Conservation (phyloP, 129 eudicot species). For the Escallonia rubra region DNA sequence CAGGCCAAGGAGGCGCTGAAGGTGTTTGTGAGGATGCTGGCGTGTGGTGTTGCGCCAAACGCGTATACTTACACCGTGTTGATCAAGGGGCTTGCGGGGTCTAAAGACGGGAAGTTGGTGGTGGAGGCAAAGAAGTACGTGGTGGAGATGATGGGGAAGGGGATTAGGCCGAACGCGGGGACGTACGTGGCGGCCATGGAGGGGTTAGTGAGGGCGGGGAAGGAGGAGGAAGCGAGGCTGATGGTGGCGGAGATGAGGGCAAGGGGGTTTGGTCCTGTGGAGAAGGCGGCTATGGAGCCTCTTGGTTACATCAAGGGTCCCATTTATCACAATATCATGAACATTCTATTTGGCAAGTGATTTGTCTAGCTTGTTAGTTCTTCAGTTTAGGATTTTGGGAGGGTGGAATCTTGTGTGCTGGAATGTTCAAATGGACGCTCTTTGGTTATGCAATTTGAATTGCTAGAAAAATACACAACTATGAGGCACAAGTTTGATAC, state of each 20-base stretch:
- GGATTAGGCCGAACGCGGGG: slow-evolving; percentile 47
- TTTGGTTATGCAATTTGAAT: too few species aligned
- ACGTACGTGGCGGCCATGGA: slow-evolving; percentile 52
- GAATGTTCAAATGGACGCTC: too few species aligned
- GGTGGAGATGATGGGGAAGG: slow-evolving; percentile 75
- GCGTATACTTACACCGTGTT: slow-evolving; percentile 66
- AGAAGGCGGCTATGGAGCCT: slow-evolving; percentile 50
- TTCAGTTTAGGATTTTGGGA: too few species aligned
- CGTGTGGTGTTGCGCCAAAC: slow-evolving; percentile 65
- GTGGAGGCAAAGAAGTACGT: slow-evolving; percentile 54
- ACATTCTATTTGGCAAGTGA: slow-evolving; percentile 44
- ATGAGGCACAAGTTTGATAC: too few species aligned
- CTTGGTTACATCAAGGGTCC: slow-evolving; percentile 49
- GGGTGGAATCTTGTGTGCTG: too few species aligned
- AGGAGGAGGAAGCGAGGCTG: slow-evolving; percentile 59
- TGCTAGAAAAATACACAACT: too few species aligned
- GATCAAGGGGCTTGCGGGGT: slow-evolving; percentile 48
- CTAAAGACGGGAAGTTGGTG: slow-evolving; percentile 42
- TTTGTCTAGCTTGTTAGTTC: too few species aligned
- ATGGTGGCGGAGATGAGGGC: slow-evolving; percentile 50
- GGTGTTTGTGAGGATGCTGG: slow-evolving; percentile 60
- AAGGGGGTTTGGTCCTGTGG: slow-evolving; percentile 50
- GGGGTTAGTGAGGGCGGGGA: slow-evolving; percentile 56
- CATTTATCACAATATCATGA: slow-evolving; percentile 39
- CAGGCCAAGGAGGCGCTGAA: slow-evolving; percentile 57